Conservation (phyloP, 352 stramenopile genomes). For the Globisporangium perplexum region DNA sequence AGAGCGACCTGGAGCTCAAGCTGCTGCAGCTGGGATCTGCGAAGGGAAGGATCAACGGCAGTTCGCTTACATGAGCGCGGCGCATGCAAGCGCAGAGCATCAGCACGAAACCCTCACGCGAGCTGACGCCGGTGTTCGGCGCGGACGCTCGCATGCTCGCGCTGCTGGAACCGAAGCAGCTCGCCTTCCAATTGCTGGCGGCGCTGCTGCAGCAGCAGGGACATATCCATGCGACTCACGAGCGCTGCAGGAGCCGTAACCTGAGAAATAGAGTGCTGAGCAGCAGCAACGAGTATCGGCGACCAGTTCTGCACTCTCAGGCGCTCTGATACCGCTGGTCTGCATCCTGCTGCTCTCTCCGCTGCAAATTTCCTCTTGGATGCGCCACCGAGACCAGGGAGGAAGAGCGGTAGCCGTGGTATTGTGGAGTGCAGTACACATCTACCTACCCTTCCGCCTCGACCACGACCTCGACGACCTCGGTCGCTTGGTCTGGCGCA, state of each 20-base stretch:
- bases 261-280: too few relatives aligned
- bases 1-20: slow-evolving; percentile 24
- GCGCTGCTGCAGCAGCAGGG: slow-evolving; percentile 6
- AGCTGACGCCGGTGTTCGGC: slow-evolving; percentile 17
- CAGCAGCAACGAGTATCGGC: too few relatives aligned
- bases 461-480: slow-evolving; percentile 9
- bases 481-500: slow-evolving; percentile 2
- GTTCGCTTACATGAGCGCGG: neutral
- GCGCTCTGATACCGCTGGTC: too few relatives aligned
- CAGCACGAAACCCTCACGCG: too few relatives aligned
- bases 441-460: slow-evolving; percentile 2
- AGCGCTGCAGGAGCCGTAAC: too few relatives aligned
- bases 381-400: too few relatives aligned
- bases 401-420: too few relatives aligned
- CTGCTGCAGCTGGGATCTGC: slow-evolving; percentile 22
- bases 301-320: too few relatives aligned
- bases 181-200: slow-evolving; percentile 19
- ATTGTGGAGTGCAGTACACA: too few relatives aligned
- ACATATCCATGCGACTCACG: neutral
- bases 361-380: too few relatives aligned
- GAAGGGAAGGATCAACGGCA: neutral
- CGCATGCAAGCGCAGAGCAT: neutral
- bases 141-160: slow-evolving; percentile 13
- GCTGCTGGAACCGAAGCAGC: slow-evolving; percentile 20
- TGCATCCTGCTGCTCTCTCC: too few relatives aligned